These are phyloP conservation scores for Ganoderma boninense DNA, from an alignment of 1,284 basidiomycete species.

Conservation along the genomic window DNA sequence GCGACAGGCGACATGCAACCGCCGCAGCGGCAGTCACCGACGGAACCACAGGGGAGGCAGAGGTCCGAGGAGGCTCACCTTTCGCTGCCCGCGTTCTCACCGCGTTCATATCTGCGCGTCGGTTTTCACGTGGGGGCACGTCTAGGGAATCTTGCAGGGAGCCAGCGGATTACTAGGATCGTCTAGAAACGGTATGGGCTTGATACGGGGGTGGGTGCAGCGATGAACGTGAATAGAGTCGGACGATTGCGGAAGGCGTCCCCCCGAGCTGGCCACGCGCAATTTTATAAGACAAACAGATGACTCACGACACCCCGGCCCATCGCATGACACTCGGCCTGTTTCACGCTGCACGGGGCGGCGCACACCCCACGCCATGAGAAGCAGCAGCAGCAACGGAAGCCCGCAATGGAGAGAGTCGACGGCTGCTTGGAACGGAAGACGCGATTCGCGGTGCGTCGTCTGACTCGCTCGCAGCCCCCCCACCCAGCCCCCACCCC, in stretches of 20 bases:
- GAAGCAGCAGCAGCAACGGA: conserved; percentile 1
- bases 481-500: background rate
- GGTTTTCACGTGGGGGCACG: background rate
- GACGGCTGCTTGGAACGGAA: background rate
- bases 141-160: background rate
- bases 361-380: background rate
- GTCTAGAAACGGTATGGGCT: background rate
- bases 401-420: background rate
- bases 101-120: conserved; percentile 20
- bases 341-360: background rate
- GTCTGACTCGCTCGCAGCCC: background rate
- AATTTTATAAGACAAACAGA: conserved; percentile 1
- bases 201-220: background rate
- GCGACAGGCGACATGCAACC: conserved; percentile 6
- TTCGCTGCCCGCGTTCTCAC: conserved; percentile 22
- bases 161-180: background rate
- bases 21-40: conserved; percentile 18
- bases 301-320: background rate
- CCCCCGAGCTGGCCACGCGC: background rate
- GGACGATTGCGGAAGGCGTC: conserved; percentile 4
- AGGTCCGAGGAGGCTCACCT: conserved; percentile 21
- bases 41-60: background rate
- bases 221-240: conserved; percentile 6
- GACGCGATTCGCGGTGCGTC: background rate
- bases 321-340: conserved; percentile 4